phyloP scores from a whole-genome alignment of 2,329 filamentous ascomycete species.

The Fragosphaeria purpurea region DNA sequence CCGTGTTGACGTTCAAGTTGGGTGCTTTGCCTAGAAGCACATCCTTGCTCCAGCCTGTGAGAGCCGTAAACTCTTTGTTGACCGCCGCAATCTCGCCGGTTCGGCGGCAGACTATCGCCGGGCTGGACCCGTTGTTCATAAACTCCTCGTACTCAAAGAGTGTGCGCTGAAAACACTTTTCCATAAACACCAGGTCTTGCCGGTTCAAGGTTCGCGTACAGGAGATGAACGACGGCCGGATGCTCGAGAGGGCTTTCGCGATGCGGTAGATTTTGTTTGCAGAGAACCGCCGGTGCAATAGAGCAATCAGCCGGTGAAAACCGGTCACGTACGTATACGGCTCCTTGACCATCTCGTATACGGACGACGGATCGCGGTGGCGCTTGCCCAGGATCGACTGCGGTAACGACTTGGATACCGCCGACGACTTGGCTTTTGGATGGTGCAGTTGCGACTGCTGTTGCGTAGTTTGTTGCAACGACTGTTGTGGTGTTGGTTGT shows the following conservation, averaged over 20 bases:
- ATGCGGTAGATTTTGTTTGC: slow-evolving; percentile 70
- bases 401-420: slow-evolving; percentile 30
- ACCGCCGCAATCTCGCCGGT: slow-evolving; percentile 93
- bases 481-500: slow-evolving; percentile 11
- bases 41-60: slow-evolving; percentile 90
- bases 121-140: slow-evolving; percentile 77
- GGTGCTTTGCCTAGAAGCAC: slow-evolving; percentile 78
- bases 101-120: slow-evolving; percentile 81
- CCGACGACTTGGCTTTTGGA: slow-evolving; percentile 31
- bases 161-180: slow-evolving; percentile 90
- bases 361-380: slow-evolving; percentile 64
- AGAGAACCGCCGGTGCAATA: slow-evolving; percentile 69
- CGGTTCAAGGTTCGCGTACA: slow-evolving; percentile 81
- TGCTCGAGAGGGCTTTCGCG: slow-evolving; percentile 76
- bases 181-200: slow-evolving; percentile 92
- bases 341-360: slow-evolving; percentile 82
- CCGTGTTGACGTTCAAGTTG: slow-evolving; percentile 78
- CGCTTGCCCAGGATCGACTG: slow-evolving; percentile 49
- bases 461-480: slow-evolving; percentile 15
- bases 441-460: slow-evolving; percentile 17
- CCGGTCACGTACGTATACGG: slow-evolving; percentile 85
- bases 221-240: slow-evolving; percentile 86
- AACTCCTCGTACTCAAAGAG: slow-evolving; percentile 91
- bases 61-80: slow-evolving; percentile 91
- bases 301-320: slow-evolving; percentile 78